phyloP scores from a whole-genome alignment of 257 asterid species.

The Eucommia ulmoides region DNA sequence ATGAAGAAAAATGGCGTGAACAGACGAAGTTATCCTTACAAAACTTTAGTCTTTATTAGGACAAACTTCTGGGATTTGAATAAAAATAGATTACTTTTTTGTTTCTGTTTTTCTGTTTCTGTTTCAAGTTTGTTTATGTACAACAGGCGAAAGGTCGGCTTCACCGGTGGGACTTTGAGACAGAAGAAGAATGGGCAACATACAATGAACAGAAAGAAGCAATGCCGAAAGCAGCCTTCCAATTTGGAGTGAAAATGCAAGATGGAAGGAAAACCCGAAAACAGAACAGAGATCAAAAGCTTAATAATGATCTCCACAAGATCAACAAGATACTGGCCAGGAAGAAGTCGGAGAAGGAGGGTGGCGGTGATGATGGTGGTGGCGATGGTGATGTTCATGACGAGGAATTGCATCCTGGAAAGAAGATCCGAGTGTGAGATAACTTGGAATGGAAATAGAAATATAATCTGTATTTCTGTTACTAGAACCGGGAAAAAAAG shows the following conservation, averaged over 20 bases:
- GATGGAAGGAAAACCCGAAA: slow-evolving; percentile 96
- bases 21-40: no score
- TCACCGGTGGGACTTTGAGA: slow-evolving; percentile 98
- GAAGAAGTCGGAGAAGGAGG: slow-evolving; percentile 72
- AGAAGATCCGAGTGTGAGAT: slow-evolving; percentile 67
- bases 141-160: slow-evolving; percentile 91
- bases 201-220: slow-evolving; percentile 99
- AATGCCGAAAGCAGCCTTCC: slow-evolving; percentile 99
- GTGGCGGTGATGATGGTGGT: slow-evolving; percentile 33
- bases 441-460: no score
- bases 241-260: slow-evolving; percentile 98
- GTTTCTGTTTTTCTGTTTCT: no score
- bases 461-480: no score
- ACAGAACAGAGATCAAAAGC: slow-evolving; percentile 94
- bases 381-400: slow-evolving; percentile 29
- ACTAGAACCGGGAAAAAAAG: no score
- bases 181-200: slow-evolving; percentile 96
- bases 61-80: no score
- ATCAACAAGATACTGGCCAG: slow-evolving; percentile 74
- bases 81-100: no score
- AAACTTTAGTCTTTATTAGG: no score
- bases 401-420: slow-evolving; percentile 75
- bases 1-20: no score
- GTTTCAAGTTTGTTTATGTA: no score
- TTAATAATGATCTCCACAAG: slow-evolving; percentile 89